Conservation (phyloP, 306 rosid species). For the Corylus avellana region DNA sequence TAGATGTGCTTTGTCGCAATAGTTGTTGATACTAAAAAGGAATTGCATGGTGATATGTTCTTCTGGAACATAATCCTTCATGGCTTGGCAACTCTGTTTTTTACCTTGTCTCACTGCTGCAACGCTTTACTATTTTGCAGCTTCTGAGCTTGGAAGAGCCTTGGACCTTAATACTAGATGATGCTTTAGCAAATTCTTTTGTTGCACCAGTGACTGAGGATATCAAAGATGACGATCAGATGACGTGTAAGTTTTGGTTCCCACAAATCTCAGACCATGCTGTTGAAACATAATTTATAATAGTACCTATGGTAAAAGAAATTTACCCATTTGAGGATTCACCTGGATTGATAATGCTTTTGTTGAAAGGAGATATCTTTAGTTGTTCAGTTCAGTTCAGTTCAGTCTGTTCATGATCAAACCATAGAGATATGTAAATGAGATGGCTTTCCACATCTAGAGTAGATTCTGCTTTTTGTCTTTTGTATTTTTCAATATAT, state of each 20-base stretch:
- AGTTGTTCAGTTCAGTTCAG: background rate
- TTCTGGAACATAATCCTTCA: slow-evolving; percentile 1
- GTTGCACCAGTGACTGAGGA: slow-evolving; percentile 88
- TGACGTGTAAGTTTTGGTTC: slow-evolving; percentile 61
- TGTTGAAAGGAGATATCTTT: background rate
- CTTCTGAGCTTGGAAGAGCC: slow-evolving; percentile 78
- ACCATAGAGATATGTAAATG: background rate
- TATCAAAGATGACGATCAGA: slow-evolving; percentile 77
- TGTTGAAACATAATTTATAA: background rate
- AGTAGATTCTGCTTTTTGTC: no score
- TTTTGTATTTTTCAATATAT: background rate
- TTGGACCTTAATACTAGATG: slow-evolving; percentile 90
- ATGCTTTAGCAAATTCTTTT: slow-evolving; percentile 89
- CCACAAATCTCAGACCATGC: background rate
- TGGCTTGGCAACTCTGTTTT: slow-evolving; percentile 12
- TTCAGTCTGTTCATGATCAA: background rate
- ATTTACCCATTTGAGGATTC: background rate
- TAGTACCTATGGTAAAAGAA: background rate
- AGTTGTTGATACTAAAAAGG: background rate
- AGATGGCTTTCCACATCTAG: no score
- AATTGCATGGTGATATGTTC: background rate
- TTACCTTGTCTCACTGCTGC: background rate
- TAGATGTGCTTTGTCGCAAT: no score
- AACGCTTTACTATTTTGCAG: slow-evolving; percentile 45
- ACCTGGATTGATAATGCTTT: background rate